Evolutionary conservation across 805 yeast genomes (phyloP), one percentile per base, ranked within the genome.

Genomic region (Lipomyces chichibuensis): DNA sequence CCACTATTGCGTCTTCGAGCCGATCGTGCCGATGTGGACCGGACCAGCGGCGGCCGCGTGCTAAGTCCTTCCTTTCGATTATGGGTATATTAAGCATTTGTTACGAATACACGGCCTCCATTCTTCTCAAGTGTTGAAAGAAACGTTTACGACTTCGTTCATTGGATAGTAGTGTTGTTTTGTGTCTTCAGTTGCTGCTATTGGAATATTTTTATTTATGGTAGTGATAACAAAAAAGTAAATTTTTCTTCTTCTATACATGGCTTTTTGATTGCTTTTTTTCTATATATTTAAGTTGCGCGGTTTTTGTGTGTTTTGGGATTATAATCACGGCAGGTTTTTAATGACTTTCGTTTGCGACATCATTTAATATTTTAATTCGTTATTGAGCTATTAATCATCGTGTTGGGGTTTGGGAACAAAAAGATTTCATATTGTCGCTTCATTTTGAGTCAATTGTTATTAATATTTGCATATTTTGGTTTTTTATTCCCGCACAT

Each of bases 21-120:
- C 65, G 1, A 53, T 57, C 11, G 35, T 59, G 13, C 64, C 64
- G 13, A 29, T 58, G 17, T 65, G 66, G 66, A 8, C 60, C 1
- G 65, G 64, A 0, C 67, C 67, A 23, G 62, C 69, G 20, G 61
- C 71, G n/a, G 71, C 70, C 33, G 70, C 65, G 3, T 63, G 66
- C 56, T 67, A 51, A 57, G 2, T 35, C 11, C n/a, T 43, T 39
- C 46, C 60, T 17, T 46, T 56, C 52, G 14, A 32, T 29, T 29
- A 39, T 57, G 3, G n/a, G 33, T 57, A 23, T 11, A 39, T 23
- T 32, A 9, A 9, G 23, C 52, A 39, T 35, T 37, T 27, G 27
- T 25, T 35, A 56, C 27, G 33, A 56, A 13, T 11, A 11, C 27
- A 27, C 14, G 25, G 7, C 13, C 35, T 52, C 55, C n/a, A 52